These are phyloP conservation scores for Hypoxylon sp. DNA, from an alignment of 2,329 filamentous ascomycete species.

Conservation along the genomic window DNA sequence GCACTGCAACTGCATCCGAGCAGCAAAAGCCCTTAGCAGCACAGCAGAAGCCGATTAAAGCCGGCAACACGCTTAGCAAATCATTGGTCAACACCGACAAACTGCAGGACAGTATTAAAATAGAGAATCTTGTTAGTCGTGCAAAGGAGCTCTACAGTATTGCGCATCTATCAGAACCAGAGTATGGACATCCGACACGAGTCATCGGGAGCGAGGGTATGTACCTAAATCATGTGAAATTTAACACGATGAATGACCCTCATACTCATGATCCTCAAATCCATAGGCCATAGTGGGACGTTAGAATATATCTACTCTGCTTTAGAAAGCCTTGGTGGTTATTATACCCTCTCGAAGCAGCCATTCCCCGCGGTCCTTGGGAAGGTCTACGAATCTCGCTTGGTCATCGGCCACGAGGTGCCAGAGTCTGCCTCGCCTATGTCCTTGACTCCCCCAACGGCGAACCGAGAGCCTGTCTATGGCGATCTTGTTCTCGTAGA, in stretches of 20 bases:
- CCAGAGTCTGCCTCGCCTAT: slow-evolving; percentile 69
- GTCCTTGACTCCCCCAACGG: slow-evolving; percentile 77
- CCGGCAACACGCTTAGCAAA: slow-evolving; percentile 41
- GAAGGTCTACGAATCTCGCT: slow-evolving; percentile 70
- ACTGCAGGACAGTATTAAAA: slow-evolving; percentile 70
- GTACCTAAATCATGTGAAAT: slow-evolving; percentile 20
- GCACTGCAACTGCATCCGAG: slow-evolving; percentile 45
- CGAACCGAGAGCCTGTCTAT: slow-evolving; percentile 70
- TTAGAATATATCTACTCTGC: slow-evolving; percentile 73
- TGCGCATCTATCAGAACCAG: slow-evolving; percentile 70
- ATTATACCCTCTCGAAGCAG: slow-evolving; percentile 76
- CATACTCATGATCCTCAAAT: slow-evolving; percentile 20
- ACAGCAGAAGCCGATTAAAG: slow-evolving; percentile 34
- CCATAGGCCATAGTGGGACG: slow-evolving; percentile 73
- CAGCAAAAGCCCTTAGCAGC: slow-evolving; percentile 49
- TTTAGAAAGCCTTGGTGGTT: slow-evolving; percentile 69
- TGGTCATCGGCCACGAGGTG: slow-evolving; percentile 69
- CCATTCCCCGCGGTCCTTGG: slow-evolving; percentile 74
- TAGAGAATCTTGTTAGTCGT: slow-evolving; percentile 69
- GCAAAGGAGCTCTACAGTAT: slow-evolving; percentile 74
- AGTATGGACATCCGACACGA: slow-evolving; percentile 78
- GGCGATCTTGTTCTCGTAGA: slow-evolving; percentile 72
- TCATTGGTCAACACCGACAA: slow-evolving; percentile 67
- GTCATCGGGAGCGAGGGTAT: slow-evolving; percentile 77
- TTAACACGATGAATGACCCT: not conserved